Conservation (phyloP, 75 land plant species). For the Pseudotsuga menziesii region DNA sequence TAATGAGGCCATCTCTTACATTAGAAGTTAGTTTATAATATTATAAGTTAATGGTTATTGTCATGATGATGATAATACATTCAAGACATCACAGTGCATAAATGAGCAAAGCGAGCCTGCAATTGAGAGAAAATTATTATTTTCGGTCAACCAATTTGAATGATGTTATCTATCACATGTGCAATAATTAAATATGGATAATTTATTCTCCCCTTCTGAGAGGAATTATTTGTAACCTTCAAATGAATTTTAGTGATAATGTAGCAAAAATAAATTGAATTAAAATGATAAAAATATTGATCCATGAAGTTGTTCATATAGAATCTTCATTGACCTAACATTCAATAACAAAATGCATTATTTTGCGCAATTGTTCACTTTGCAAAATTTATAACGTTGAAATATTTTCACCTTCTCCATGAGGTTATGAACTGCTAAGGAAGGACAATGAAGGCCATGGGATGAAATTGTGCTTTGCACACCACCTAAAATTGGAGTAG, state of each 20-base stretch:
- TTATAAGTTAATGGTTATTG: too few species aligned
- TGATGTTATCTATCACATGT: not conserved
- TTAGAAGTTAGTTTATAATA: too few species aligned
- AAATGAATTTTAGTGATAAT: not conserved
- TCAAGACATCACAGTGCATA: conserved; percentile 93
- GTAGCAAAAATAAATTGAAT: not conserved
- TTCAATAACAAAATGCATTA: not conserved
- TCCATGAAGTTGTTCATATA: not conserved
- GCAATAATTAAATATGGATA: not conserved
- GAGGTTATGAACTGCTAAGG: conserved; percentile 93
- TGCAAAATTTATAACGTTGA: not conserved
- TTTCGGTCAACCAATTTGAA: not conserved
- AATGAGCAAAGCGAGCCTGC: conserved; percentile 97
- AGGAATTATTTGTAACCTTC: not conserved
- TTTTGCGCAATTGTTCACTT: not conserved
- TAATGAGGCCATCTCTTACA: too few species aligned
- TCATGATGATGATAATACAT: conserved; percentile 98
- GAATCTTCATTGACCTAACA: not conserved
- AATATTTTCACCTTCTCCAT: conserved; percentile 78
- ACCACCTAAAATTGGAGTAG: conserved; percentile 96
- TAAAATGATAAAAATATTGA: not conserved
- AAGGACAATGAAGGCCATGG: conserved; percentile 88
- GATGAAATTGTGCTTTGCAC: conserved; percentile 97
- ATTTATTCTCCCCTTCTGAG: not conserved
- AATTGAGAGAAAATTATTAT: conserved; percentile 1